Evolutionary conservation across 176 grass and related monocot genomes (phyloP).

Genomic region (Raddia guianensis): DNA sequence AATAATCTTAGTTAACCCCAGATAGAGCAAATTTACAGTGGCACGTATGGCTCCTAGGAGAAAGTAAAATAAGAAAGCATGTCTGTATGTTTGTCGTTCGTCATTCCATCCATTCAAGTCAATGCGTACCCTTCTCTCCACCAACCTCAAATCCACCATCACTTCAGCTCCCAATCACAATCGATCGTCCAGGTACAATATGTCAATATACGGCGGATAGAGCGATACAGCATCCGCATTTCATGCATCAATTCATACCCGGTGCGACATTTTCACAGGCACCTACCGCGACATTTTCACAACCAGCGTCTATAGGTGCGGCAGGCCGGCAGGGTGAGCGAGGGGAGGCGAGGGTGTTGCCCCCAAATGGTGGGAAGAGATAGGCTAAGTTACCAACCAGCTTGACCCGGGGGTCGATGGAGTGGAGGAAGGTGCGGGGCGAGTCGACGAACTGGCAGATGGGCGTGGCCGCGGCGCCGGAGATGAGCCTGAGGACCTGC

Average conservation of each 20-base stretch:
- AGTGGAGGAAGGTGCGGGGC: constrained; percentile 91
- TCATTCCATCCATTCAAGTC: neutral
- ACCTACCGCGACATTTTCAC: neutral
- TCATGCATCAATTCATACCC: neutral
- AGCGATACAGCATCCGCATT: neutral
- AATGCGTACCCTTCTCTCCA: neutral
- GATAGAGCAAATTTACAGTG: neutral
- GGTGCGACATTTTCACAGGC: constrained; percentile 10
- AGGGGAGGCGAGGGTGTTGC: neutral
- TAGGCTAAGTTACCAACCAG: constrained; percentile 51
- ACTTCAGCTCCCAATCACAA: neutral
- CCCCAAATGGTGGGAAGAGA: too few relatives aligned
- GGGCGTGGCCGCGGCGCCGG: constrained; percentile 80
- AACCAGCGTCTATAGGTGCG: too few relatives aligned
- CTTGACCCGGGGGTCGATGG: constrained; percentile 87
- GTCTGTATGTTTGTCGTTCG: neutral
- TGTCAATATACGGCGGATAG: neutral
- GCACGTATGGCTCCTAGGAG: neutral
- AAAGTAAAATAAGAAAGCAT: neutral
- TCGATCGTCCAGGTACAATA: neutral
- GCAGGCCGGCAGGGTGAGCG: neutral
- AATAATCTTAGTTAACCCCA: neutral
- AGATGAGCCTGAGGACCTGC: constrained; percentile 79
- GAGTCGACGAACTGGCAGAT: constrained; percentile 89
- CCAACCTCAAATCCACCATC: neutral